These are phyloP conservation scores for Pythium chondricola DNA, from an alignment of 352 stramenopile species.

Conservation along the genomic window DNA sequence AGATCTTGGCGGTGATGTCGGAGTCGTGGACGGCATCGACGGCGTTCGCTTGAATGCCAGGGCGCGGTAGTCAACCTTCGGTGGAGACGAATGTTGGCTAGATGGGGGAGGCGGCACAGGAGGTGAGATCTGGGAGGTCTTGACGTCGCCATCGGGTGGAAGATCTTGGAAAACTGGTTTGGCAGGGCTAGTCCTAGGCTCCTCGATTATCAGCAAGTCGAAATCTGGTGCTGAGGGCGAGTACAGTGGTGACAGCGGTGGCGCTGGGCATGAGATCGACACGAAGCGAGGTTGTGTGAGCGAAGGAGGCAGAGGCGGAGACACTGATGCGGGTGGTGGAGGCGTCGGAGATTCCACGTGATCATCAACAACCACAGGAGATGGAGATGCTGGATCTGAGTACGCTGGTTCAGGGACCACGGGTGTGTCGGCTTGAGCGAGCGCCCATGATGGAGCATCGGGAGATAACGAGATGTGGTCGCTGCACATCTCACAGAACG, in stretches of 20 bases:
- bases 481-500: constrained; percentile 58
- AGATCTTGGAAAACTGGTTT: too few species aligned
- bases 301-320: neutral
- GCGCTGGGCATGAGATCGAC: constrained; percentile 1
- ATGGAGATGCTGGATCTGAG: too few species aligned
- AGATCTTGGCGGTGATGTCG: neutral
- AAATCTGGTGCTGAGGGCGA: constrained; percentile 23
- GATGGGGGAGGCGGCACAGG: neutral
- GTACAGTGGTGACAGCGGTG: constrained; percentile 19
- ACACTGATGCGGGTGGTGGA: constrained; percentile 2
- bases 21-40: neutral
- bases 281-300: neutral
- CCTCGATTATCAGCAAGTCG: constrained; percentile 4
- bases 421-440: constrained; percentile 2
- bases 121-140: neutral
- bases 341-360: neutral
- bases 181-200: neutral
- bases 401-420: neutral
- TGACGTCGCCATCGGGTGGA: too few species aligned
- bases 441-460: too few species aligned
- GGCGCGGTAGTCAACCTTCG: constrained; percentile 35
- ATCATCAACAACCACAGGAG: too few species aligned
- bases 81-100: constrained; percentile 10
- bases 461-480: constrained; percentile 44
- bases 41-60: constrained; percentile 38